A percentile compares a stretch with the other conserved stretches of the same genome.
These are phyloP conservation scores for Tilletia setariae DNA, from an alignment of 1,284 basidiomycete species.

Conservation along the genomic window DNA sequence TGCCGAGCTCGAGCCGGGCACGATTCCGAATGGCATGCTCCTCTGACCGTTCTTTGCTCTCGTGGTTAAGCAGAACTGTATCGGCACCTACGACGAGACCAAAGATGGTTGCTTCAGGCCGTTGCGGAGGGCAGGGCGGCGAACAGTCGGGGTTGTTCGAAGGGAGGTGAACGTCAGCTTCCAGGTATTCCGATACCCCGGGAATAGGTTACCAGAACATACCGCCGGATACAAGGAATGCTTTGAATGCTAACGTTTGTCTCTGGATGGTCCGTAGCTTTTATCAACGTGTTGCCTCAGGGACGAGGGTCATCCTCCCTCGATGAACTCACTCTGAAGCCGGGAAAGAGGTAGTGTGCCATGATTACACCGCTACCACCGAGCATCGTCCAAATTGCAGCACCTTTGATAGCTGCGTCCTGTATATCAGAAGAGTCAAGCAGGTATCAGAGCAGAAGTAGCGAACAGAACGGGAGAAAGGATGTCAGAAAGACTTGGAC, in stretches of 20 bases:
- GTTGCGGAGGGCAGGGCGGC: background rate
- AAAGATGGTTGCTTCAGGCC: conserved; percentile 37
- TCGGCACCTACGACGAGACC: conserved; percentile 48
- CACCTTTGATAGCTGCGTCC: conserved; percentile 43
- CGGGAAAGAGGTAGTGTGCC: conserved; percentile 44
- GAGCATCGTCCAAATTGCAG: conserved; percentile 32
- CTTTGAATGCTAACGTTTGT: conserved; percentile 46
- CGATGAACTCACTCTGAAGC: conserved; percentile 26
- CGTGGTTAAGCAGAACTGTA: conserved; percentile 41
- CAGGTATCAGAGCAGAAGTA: background rate
- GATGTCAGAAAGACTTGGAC: no score
- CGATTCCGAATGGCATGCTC: conserved; percentile 40
- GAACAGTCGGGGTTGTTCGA: no score
- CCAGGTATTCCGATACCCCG: no score
- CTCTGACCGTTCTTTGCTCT: conserved; percentile 35
- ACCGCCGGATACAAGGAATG: conserved; percentile 38
- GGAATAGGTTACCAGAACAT: no score
- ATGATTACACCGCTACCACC: conserved; percentile 36
- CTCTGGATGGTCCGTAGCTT: background rate
- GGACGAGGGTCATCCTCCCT: background rate
- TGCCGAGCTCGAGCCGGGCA: conserved; percentile 39
- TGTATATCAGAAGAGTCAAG: conserved; percentile 8
- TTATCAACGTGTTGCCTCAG: background rate
- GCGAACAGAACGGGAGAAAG: background rate
- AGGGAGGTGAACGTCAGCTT: no score